Base-by-base conservation (phyloP, 2,329 filamentous ascomycete species). In the Penicillium sp. region DNA sequence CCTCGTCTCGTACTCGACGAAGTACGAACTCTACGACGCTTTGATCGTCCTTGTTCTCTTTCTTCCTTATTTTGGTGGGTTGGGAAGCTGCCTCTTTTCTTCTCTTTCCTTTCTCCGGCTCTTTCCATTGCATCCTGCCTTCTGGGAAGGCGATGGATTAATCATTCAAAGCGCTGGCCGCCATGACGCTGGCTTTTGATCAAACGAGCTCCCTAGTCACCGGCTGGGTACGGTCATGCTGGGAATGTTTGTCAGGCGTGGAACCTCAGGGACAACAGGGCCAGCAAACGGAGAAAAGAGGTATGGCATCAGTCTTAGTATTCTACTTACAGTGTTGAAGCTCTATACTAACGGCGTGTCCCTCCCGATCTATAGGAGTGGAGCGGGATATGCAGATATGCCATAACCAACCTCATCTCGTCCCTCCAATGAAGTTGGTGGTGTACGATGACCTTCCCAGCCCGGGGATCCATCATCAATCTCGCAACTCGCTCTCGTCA, bases 341-440 rank as follows among this genome's bases (percentile, higher is more conserved):
- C 20, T 38, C 35, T 14, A n/a, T 38, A 42, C 39, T 47, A n/a
- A 52, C 65, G 59, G 52, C 60, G 63, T 15, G 20, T 42, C 37
- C 43, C 47, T 34, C 37, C 25, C 55, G 52, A 52, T 54, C 31
- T 55, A n/a, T 54, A 79, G 77, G 72, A 43, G 63, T 76, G 42
- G 71, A 80, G 58, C 73, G 76, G 65, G 75, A 78, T 59, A 78
- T 80, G 76, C 68, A 73, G 67, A 69, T 81, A 69, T 78, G 75
- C 67, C 73, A 78, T 58, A 73, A 75, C 55, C 79, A 82, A 65
- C 80, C 80, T 60, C 75, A 76, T 65, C 75, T 79, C 43, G 74
- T 81, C 48, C 74, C 78, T 28, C 79, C 79, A 6, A 81, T 80
- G 78, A 79, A 76, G 65, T 69, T 80, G 62, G 71, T 71, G 42